Base-by-base conservation (phyloP, 2,329 filamentous ascomycete species). In the Erysiphe pulchra region DNA sequence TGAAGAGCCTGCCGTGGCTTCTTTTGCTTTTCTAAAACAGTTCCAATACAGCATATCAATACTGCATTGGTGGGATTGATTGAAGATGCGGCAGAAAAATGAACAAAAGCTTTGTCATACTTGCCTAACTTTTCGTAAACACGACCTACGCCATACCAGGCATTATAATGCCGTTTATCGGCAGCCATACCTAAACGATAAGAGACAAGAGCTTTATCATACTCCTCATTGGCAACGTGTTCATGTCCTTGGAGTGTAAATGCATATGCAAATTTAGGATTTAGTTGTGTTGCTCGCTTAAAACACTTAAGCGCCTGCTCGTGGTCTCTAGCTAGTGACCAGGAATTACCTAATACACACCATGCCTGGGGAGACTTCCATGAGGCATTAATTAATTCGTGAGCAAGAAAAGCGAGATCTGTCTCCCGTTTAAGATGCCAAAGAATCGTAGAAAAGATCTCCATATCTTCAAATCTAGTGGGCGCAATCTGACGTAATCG, bases 401-500 rank as follows among this genome's bases (percentile, higher is more conserved):
- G 87, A 0, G 87, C 84, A 28, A 98, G 68, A 61, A 90, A 92
- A 0, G 87, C 86, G 18, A 98, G 68, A 49, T 94, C 83, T 0
- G 85, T 81, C 57, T 94, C 87, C 50, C 81, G 78, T 61, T 92
- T 93, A 50, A 94, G 65, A 60, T 94, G 86, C 90, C 92, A 98
- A n/a, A 98, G 69, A n/a, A 92, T 79, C 0, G 90, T 98, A 13
- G 87, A 95, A 62, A 93, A 98, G 33, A 95, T 77, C 58, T 98
- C 90, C 86, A 95, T 94, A 56, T 94, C 86, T 57, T 92, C 80
- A 40, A 92, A 68, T 4, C 83, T 75, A 1, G 82, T 81, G 1
- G 87, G 87, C 12, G 82, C 77, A 52, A 90, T 68, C 31, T 78
- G 72, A 44, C 84, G 77, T 52, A 98, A 73, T 47, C 77, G 75